Base-by-base conservation (phyloP, 1,139 yeast genomes). In the Pichia sp. region DNA sequence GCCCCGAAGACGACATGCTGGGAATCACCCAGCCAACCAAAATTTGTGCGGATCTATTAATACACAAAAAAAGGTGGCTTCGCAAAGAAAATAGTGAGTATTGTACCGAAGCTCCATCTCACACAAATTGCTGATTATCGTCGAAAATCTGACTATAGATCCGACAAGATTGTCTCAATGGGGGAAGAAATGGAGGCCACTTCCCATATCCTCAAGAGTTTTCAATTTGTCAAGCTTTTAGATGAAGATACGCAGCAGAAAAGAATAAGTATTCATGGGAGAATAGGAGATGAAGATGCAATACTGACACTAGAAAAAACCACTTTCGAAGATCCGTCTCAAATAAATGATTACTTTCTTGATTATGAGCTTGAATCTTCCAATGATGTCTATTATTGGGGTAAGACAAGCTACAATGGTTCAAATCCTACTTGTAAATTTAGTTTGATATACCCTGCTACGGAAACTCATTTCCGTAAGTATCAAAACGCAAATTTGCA, bases 321-420 rank as follows among this genome's bases (percentile, higher is more conserved):
- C 0, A 80, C 77, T 38, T 85, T 84, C 57, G 79, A 75, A 37
- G 80, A 80, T 53, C 39, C 52, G 4, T 38, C 45, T n/a, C 41
- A 42, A 3, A n/a, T 28, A 3, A 28, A 14, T 8, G 43, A 48
- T 31, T 47, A 59, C 2, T 57, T 79, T 21, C 52, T 62, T 2
- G 62, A 67, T 4, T 47, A 76, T 23, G 53, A 63, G 31, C 62
- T 70, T 26, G 69, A 82, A 28, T 82, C 85, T 24, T 62, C 66
- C 31, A 91, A 91, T 58, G 96, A 88, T 53, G 78, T 89, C 1
- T 91, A 89, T 55, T 72, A 71, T 48, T 89, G 97, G 96, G 84
- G 86, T 6, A 61, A 73, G 33, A 76, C 76, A 0, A 84, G 79
- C 52, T 64, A 67, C 36, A 50, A 80, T 21, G 66, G 66, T 0